Evolutionary conservation across 2,329 filamentous ascomycete genomes (phyloP).

Genomic region (Xylaria multiplex): DNA sequence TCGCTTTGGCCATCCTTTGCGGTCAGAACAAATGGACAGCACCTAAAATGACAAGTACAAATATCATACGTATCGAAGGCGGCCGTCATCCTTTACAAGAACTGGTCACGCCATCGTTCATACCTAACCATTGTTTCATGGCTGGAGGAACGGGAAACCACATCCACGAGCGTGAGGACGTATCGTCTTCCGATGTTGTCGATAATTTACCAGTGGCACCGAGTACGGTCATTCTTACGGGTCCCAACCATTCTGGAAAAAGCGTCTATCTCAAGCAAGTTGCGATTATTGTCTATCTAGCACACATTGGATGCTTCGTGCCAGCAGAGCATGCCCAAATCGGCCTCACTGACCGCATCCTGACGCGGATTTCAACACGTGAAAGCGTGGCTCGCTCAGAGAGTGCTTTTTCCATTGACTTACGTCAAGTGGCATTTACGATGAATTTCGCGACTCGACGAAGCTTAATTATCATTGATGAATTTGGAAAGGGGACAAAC

Average conservation of each 20-base stretch:
- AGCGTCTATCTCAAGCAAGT: constrained; percentile 95
- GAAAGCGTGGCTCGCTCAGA: constrained; percentile 69
- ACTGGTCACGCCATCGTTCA: constrained; percentile 79
- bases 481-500: constrained; percentile 79
- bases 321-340: constrained; percentile 80
- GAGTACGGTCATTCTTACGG: constrained; percentile 83
- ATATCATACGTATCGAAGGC: constrained; percentile 76
- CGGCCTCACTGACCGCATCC: constrained; percentile 90
- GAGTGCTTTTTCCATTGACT: constrained; percentile 77
- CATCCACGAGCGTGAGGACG: constrained; percentile 32
- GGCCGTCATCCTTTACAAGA: constrained; percentile 91
- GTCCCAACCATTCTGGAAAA: constrained; percentile 96
- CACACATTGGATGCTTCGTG: constrained; percentile 92
- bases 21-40: constrained; percentile 75
- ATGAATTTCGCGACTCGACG: constrained; percentile 77
- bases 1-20: constrained; percentile 83
- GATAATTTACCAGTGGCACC: constrained; percentile 52
- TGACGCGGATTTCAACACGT: constrained; percentile 83
- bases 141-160: constrained; percentile 63
- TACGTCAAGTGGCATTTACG: constrained; percentile 85
- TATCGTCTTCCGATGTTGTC: constrained; percentile 23
- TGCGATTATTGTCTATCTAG: constrained; percentile 89
- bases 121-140: constrained; percentile 83
- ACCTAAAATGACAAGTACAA: constrained; percentile 75
- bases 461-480: constrained; percentile 89